Evolutionary conservation across 2,329 filamentous ascomycete species (phyloP), one percentile per base, ranked within the genome.

Genomic region (Colletotrichum nymphaeae): DNA sequence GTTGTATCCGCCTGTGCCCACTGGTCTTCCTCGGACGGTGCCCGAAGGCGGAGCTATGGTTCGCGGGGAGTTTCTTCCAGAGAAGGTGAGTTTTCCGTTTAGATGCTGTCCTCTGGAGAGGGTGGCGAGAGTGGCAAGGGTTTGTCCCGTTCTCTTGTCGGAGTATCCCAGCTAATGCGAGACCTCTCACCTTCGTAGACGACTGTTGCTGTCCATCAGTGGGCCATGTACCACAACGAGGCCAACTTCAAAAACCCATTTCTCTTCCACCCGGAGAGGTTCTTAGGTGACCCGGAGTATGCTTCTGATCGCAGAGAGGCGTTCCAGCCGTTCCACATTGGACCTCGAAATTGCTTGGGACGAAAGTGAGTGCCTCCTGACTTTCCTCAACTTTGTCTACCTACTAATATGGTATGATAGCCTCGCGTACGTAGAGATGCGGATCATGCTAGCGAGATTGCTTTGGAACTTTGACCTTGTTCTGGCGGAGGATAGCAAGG

Each of bases 341-440:
- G 81, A 1, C 78, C 80, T 1, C 75, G 81, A 4, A 77, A 79
- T 42, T 83, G 80, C 60, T 73, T 82, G 35, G 81, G 81, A 4
- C 78, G 75, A 73, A 81, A 79, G 81, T 83, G 73, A 75, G 80
- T 75, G 9, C 14, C 5, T 19, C 14, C 11, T 3, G 5, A 28
- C 12, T 26, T 14, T 5, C 24, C 28, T 28, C 24, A 1, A 0
- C n/a, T 7, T 5, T 12, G 11, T 8, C 14, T 35, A 7, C 22
- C 5, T 5, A 12, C 55, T 63, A 11, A 12, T 3, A 19, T 46
- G 32, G 22, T 24, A 62, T 16, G 2, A 35, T 6, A 76, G 82
- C 69, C 80, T 87, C 32, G 87, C 87, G 1, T 85, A 85, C 56
- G 81, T 81, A 2, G 87, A 89, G 76, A 86, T 89, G 83, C 83